A percentile compares a stretch with the other conserved stretches of the same genome.
Evolutionary conservation across 73 alveolate species (phyloP).

Genomic region (Paramecium sonneborni): DNA sequence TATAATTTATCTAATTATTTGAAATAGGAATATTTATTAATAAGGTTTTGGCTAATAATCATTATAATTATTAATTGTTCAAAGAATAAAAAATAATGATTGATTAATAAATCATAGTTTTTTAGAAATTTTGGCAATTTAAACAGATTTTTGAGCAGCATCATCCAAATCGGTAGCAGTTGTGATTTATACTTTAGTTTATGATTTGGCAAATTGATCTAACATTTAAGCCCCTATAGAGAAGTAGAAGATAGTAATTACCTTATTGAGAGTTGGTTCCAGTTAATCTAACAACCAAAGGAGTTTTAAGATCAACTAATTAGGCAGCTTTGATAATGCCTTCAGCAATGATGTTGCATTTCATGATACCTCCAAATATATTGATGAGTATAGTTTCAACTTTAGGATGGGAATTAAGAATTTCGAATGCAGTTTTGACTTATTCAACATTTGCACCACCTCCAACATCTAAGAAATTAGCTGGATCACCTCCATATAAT

Average conservation of each 20-base stretch:
- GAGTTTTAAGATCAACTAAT: constrained; percentile 78
- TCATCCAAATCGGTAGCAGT: constrained; percentile 52
- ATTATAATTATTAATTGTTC: not conserved
- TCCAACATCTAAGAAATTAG: constrained; percentile 98
- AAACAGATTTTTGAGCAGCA: constrained; percentile 48
- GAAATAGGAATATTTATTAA: not conserved
- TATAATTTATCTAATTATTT: not conserved
- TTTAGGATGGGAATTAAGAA: constrained; percentile 73
- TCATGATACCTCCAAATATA: constrained; percentile 88
- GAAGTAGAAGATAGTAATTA: not conserved
- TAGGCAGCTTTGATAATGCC: constrained; percentile 90
- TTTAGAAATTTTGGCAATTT: not conserved
- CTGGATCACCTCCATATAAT: constrained; percentile 96
- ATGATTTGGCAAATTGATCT: constrained; percentile 23
- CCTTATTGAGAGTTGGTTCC: constrained; percentile 90
- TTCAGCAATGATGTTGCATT: constrained; percentile 93
- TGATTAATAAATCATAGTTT: not conserved
- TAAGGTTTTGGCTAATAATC: not conserved
- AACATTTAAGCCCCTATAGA: not conserved
- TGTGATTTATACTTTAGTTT: constrained; percentile 29
- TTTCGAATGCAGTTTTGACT: constrained; percentile 80
- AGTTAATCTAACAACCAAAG: constrained; percentile 92
- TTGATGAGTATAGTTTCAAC: constrained; percentile 91
- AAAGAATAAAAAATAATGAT: not conserved
- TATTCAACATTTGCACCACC: constrained; percentile 89